Evolutionary conservation across 306 rosid species (phyloP), one percentile per base, ranked within the genome.

Genomic region (Phaseolus lunatus): DNA sequence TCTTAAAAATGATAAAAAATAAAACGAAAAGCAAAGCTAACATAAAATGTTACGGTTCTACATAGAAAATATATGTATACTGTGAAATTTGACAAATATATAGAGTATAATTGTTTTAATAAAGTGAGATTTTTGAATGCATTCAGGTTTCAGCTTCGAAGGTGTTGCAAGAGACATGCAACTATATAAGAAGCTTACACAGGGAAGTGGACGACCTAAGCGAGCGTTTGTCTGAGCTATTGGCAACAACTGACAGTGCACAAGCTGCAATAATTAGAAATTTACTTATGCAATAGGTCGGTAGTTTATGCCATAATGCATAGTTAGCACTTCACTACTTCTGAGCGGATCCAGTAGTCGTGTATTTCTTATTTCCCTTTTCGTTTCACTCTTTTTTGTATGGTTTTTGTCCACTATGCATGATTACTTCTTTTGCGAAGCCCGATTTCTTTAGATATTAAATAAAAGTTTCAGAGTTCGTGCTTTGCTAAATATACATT

Each of bases 211-310:
- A 90, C n/a, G 98, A 88, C 37, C 86, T 93, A 52, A 93, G 98
- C 4, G 98, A 91, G 83, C 84, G 98, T 5, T 87, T 93, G 29
- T 86, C 97, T 16, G 93, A 88, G 91, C 85, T 93, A 2, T 80
- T 93, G 85, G 93, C 89, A 3, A 88, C 96, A 13, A 86, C 91
- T 6, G 98, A 93, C 82, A 80, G 88, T 20, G 98, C 96, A 68
- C 98, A 93, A 82, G 98, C 98, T 72, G 98, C 92, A 20, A 85
- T 93, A 6, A 93, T 93, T 79, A 89, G 98, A 84, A 93, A 82
- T 48, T 87, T 93, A 73, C 92, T 93, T 33, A 70, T 75, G 88
- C 91, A 91, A 83, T 93, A 89, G 79, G 80, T 61, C 62, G 5
- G 13, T 20, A 48, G 20, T 71, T 33, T 70, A 24, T 70, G 27